phyloP scores from a whole-genome alignment of 371 early-diverging fungal genomes.

The Mortierella sp. region DNA sequence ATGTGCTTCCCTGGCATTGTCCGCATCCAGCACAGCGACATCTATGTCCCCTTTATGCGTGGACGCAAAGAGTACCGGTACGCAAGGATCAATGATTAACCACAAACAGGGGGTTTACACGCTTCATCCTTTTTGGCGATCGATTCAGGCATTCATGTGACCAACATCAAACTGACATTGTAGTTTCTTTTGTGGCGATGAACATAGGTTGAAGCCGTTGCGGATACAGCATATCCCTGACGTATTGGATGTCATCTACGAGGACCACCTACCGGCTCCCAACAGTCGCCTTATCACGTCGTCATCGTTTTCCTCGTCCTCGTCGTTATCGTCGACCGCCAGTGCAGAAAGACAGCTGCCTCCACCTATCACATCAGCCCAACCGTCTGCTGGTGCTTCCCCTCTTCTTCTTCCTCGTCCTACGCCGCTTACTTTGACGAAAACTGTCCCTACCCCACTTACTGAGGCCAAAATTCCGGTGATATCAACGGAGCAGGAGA shows the following conservation, averaged over 20 bases:
- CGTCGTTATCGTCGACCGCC: background rate
- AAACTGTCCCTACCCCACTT: background rate
- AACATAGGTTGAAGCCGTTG: background rate
- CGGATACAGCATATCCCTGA: conserved; percentile 6
- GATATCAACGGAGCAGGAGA: background rate
- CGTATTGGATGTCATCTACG: background rate
- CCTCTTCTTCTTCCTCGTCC: background rate
- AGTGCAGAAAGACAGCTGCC: background rate
- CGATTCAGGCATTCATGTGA: too few species aligned
- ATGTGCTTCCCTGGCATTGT: conserved; percentile 34
- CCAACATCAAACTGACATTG: background rate
- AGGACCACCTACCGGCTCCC: background rate
- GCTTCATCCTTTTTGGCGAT: too few species aligned
- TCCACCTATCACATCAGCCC: background rate
- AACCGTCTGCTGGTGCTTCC: background rate
- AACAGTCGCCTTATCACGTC: background rate
- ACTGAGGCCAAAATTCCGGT: too few species aligned
- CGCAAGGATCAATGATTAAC: background rate
- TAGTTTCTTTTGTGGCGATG: background rate
- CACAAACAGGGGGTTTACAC: too few species aligned
- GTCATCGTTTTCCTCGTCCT: background rate
- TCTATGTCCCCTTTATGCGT: conserved; percentile 34
- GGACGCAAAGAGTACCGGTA: conserved; percentile 31
- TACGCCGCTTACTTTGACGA: background rate
- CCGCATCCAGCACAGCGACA: conserved; percentile 35